These are phyloP conservation scores for Rhododendron griersonianum DNA, from an alignment of 148 eudicot genomes.

Conservation along the genomic window DNA sequence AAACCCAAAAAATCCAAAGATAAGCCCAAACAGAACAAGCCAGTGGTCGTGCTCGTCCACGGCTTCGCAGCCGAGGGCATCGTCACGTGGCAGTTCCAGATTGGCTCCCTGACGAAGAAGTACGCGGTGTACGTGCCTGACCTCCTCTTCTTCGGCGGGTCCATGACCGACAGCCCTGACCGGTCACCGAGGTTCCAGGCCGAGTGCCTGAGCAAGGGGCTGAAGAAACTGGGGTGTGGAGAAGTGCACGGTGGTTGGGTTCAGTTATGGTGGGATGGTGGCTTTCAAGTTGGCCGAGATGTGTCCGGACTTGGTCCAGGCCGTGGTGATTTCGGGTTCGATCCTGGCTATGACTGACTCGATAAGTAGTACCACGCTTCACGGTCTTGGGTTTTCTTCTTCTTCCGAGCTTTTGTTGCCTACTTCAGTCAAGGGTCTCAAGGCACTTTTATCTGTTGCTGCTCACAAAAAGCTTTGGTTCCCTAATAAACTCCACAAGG, in stretches of 20 bases:
- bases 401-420: conserved; percentile 87
- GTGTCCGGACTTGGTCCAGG: conserved; percentile 62
- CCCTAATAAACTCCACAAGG: conserved; percentile 68
- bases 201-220: conserved; percentile 50
- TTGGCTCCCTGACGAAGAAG: conserved; percentile 61
- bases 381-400: conserved; percentile 59
- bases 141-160: conserved; percentile 85
- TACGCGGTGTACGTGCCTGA: conserved; percentile 80
- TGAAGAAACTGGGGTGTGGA: conserved; percentile 60
- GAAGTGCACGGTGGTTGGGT: conserved; percentile 70
- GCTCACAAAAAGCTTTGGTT: conserved; percentile 84
- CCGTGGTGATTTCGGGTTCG: conserved; percentile 76
- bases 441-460: conserved; percentile 74
- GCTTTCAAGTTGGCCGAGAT: conserved; percentile 81
- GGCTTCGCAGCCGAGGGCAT: conserved; percentile 91
- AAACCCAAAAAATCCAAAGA: not conserved
- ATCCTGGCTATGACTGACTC: conserved; percentile 84
- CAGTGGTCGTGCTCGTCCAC: conserved; percentile 72
- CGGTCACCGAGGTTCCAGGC: conserved; percentile 72
- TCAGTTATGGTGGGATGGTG: conserved; percentile 95
- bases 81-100: conserved; percentile 85
- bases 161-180: conserved; percentile 40
- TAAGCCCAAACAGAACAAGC: conserved; percentile 41
- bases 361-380: conserved; percentile 50
- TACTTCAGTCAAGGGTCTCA: conserved; percentile 64